Evolutionary conservation across 495 filamentous ascomycete species (phyloP).

Genomic region (Pyrenopolyporus hunteri): DNA sequence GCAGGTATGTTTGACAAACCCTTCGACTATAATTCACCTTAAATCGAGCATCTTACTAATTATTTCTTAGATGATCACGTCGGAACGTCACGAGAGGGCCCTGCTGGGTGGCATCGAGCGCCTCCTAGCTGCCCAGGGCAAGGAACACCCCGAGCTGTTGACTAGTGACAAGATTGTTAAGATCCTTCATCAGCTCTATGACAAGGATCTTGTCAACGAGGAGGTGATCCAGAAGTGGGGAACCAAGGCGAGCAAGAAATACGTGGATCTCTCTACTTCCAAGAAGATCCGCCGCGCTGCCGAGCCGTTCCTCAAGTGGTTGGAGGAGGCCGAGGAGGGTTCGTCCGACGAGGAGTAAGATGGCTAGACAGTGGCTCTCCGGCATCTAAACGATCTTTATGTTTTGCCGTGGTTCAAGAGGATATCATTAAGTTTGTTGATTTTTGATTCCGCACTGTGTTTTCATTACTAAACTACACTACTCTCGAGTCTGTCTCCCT

Average conservation of each 20-base stretch:
- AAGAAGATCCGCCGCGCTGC: slow-evolving; percentile 96
- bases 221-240: slow-evolving; percentile 91
- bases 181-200: slow-evolving; percentile 85
- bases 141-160: slow-evolving; percentile 78
- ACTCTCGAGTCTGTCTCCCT: too few species aligned
- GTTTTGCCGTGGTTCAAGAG: background rate
- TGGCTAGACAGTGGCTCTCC: too few species aligned
- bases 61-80: slow-evolving; percentile 71
- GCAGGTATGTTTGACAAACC: slow-evolving; percentile 60
- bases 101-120: slow-evolving; percentile 97
- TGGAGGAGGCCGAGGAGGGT: slow-evolving; percentile 87
- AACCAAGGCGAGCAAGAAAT: slow-evolving; percentile 94
- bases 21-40: background rate
- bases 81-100: slow-evolving; percentile 93
- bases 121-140: slow-evolving; percentile 71
- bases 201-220: slow-evolving; percentile 85
- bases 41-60: slow-evolving; percentile 43
- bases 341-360: slow-evolving; percentile 67
- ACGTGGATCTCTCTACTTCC: slow-evolving; percentile 85
- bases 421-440: slow-evolving; percentile 14
- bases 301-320: slow-evolving; percentile 92
- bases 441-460: background rate
- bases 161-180: slow-evolving; percentile 69
- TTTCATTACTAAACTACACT: too few species aligned
- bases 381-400: too few species aligned